Evolutionary conservation across 225 moss, liverwort and hornwort genomes (phyloP), one percentile per base, ranked within the genome.

Genomic region (Polytrichum formosum): DNA sequence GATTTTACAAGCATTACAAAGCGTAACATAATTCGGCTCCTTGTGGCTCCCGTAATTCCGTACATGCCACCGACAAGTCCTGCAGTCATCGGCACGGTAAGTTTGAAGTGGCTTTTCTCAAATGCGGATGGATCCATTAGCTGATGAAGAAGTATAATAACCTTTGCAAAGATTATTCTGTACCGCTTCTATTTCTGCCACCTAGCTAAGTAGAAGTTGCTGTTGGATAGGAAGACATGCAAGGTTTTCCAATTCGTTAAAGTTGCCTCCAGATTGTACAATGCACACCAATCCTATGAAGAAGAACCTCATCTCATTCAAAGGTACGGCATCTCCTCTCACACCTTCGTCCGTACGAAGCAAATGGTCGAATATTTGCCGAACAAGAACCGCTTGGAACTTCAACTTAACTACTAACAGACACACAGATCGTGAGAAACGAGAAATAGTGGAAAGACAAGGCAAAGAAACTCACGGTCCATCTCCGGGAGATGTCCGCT

Each of bases 21-120:
- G 88, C 5, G 97, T 98, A 26, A 98, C 97, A 74, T 94, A 85
- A 67, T 98, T 98, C 23, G 97, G 97, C 67, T 92, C 90, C 77
- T 98, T 91, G 70, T 91, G 91, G 70, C 89, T 94, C 62, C 97
- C 97, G 74, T 94, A 98, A 66, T 98, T 98, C 55, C 97, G 90
- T 67, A 92, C 94, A 74, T 98, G 94, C 97, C 97, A 98, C 53
- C 97, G 94, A 77, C 97, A 98, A 73, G 94, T 98, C 91, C 96
- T 97, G 91, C 82, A 83, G 70, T 73, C 72, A 70, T 25, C 56
- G 26, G 13, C 26, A 53, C 26, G 66, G 35, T 20, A 55, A 30
- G 75, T 79, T 10, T 46, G 2, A 46, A 16, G 46, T 13, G 46
- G 46, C 10, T 46, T 46, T 46, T 46, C 2, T 46, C 46, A 46